phyloP scores from a whole-genome alignment of 805 yeast genomes.

The Huiozyma naganishii region DNA sequence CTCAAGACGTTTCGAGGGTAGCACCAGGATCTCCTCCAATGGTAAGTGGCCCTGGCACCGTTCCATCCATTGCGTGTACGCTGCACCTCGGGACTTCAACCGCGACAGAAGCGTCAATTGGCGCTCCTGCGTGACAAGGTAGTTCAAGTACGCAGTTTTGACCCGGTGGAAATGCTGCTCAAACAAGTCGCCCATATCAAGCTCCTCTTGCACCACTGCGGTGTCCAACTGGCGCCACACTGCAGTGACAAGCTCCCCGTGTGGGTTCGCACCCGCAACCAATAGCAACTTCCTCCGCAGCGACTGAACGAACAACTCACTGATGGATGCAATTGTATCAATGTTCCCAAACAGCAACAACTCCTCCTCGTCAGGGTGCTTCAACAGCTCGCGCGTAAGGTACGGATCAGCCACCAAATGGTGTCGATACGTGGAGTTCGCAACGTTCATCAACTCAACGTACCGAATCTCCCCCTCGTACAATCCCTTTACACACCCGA shows the following conservation, averaged over 20 bases:
- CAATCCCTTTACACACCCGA: conserved; percentile 19
- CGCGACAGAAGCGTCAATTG: conserved; percentile 22
- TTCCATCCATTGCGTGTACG: conserved; percentile 27
- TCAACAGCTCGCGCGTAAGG: conserved; percentile 24
- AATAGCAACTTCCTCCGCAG: background rate
- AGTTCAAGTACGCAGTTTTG: conserved; percentile 27
- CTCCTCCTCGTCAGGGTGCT: conserved; percentile 24
- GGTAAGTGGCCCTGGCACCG: conserved; percentile 24
- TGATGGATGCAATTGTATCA: conserved; percentile 30
- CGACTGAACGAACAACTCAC: conserved; percentile 23
- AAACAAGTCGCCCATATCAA: conserved; percentile 24
- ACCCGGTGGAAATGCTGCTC: conserved; percentile 26
- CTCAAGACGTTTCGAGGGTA: conserved; percentile 26
- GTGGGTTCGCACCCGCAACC: background rate
- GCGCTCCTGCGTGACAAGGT: conserved; percentile 22
- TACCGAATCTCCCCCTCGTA: conserved; percentile 29
- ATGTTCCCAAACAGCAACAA: conserved; percentile 35
- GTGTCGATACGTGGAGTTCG: conserved; percentile 27
- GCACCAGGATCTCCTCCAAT: conserved; percentile 24
- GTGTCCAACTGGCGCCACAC: conserved; percentile 5
- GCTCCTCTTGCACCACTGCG: conserved; percentile 1
- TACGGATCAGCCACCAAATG: conserved; percentile 23
- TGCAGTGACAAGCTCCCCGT: background rate
- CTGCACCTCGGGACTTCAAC: conserved; percentile 8
- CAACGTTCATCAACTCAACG: conserved; percentile 20